Evolutionary conservation across 805 yeast genomes (phyloP), one percentile per base, ranked within the genome.

Genomic region (Pichia nakasei): DNA sequence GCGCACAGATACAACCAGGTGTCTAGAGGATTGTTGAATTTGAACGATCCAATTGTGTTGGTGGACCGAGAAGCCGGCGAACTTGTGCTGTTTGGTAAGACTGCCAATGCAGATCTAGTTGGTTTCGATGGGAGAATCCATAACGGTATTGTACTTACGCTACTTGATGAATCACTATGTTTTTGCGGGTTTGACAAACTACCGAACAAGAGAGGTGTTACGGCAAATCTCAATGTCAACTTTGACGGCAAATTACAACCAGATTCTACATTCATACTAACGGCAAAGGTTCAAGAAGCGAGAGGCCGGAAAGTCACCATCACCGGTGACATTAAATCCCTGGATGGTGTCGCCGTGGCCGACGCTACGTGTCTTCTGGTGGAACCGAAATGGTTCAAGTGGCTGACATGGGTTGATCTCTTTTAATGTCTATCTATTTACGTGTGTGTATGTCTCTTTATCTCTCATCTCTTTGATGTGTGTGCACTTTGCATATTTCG

Each of bases 351-450:
- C 8, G 41, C 37, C 35, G 49, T 54, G 41, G 94, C 91, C 0
- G 63, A 68, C 15, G 88, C 87, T 0, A 66, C 64, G 27, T 84
- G 94, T 60, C 65, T 85, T 2, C 67, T 87, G 48, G 93, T 87
- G 2, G 95, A 87, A 56, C 96, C 96, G 4, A 79, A 70, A 53
- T 87, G 96, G 95, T 85, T 85, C 64, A 82, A 77, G 56, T 85
- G 78, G 56, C 64, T 85, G 43, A 58, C 60, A 11, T 76, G 82
- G 81, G 61, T 76, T 18, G 48, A 50, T n/a, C 24, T 42, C 17
- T 45, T 44, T 29, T 50, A 37, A 33, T 22, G n/a, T n/a, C n/a
- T n/a, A n/a, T n/a, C n/a, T n/a, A n/a, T n/a, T n/a, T n/a, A n/a
- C n/a, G n/a, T n/a, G n/a, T n/a, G n/a, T n/a, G n/a, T n/a, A n/a